These are phyloP conservation scores for Apiotrichum gracile DNA, from an alignment of 1,284 basidiomycete species.

Conservation along the genomic window DNA sequence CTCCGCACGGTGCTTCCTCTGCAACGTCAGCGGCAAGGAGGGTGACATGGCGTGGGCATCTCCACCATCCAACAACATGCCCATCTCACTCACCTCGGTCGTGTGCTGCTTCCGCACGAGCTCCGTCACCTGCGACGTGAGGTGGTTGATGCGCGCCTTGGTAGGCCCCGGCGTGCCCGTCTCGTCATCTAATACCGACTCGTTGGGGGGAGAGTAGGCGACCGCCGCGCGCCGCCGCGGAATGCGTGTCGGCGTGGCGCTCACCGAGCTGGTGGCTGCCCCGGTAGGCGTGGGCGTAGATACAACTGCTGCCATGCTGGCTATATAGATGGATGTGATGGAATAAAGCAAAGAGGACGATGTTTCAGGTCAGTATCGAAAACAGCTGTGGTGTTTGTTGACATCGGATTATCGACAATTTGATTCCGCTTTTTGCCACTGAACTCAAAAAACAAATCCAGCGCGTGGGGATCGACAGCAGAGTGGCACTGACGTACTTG, in stretches of 20 bases:
- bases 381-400: background rate
- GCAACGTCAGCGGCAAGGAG: background rate
- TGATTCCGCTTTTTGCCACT: background rate
- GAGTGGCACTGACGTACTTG: too few species aligned
- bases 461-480: background rate
- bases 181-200: background rate
- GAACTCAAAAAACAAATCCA: background rate
- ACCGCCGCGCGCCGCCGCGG: background rate
- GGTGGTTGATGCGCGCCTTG: constrained; percentile 28
- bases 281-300: background rate
- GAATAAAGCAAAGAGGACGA: background rate
- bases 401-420: background rate
- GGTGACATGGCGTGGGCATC: too few species aligned
- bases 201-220: background rate
- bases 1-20: constrained; percentile 24
- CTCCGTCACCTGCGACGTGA: constrained; percentile 31
- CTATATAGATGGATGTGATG: background rate
- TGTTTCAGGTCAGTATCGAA: background rate
- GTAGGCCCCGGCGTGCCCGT: constrained; percentile 34
- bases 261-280: background rate
- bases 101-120: constrained; percentile 33
- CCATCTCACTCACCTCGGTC: constrained; percentile 18
- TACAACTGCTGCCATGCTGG: background rate
- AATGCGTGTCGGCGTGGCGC: constrained; percentile 1
- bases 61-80: background rate